Evolutionary conservation across 192 early-diverging fungal species (phyloP), one percentile per base, ranked within the genome.

Genomic region (Backusella circina): DNA sequence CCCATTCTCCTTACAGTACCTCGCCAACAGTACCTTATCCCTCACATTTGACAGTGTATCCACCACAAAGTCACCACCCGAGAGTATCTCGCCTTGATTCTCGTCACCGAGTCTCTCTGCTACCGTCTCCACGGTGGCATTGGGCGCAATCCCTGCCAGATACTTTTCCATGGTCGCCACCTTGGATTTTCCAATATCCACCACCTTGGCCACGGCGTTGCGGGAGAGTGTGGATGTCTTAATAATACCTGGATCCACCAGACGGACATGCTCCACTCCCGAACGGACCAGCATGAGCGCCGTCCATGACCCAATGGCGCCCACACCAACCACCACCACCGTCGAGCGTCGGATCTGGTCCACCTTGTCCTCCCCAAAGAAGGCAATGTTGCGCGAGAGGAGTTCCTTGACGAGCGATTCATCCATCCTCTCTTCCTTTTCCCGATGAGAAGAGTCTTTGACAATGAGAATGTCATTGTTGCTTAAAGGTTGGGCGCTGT

Each of bases 161-260:
- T 90, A 90, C 35, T 85, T 86, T 71, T 87, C 79, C 73, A 99
- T 84, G 15, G 91, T 88, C 2, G 81, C 74, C 0, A 92, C 93
- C 78, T 99, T 98, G 36, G 95, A 85, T 7, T 85, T 93, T 3
- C 96, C 95, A 21, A 97, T 92, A 76, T 94, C 94, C 0, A 84
- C 86, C 5, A 89, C 89, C 2, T 90, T 93, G 15, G 96, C 96
- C 0, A 95, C 93, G 0, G 95, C 93, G 68, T 97, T 95, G 35
- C 95, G 86, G 75, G 97, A 97, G 68, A 99, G 83, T 9, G 86
- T 88, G 30, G 91, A 92, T 26, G 95, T 81, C 1, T 93, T 92
- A 4, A 99, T 92, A 80, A 94, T 91, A 79, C 96, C 96, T 80
- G 97, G 97, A 70, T 99, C 97, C 57, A 99, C 93, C 37, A 99